Evolutionary conservation across 306 rosid genomes (phyloP), one percentile per base, ranked within the genome.

Genomic region (Rubus idaeus): DNA sequence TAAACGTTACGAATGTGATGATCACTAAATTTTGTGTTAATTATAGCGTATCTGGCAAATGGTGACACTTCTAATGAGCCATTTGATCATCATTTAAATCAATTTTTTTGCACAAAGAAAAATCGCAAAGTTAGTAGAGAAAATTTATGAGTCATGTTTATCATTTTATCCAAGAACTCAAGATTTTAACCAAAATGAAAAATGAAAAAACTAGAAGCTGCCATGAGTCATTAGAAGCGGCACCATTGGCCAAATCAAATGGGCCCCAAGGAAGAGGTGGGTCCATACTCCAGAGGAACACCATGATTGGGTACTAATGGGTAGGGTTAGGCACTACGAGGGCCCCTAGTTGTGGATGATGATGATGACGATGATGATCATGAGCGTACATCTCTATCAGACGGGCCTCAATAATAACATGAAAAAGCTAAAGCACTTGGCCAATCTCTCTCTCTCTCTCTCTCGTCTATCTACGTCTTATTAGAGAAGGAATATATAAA

Each of bases 271-370:
- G 1, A 61, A 60, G 37, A 4, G 62, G 47, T 40, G 51, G 73
- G n/a, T n/a, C n/a, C n/a, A n/a, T n/a, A n/a, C n/a, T 76, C 64
- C 64, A n/a, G 26, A 44, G 62, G 45, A 67, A 16, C 20, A 51
- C 42, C 57, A 82, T 76, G 55, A 85, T 85, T 85, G 75, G 73
- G 20, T 51, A 51, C 63, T 78, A 2, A 78, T 70, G 71, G 73
- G 55, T 57, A 55, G 51, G 17, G 68, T 52, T 60, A 53, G 51
- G 20, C 84, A 75, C 57, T 10, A 21, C 13, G 17, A 4, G 52
- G 5, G 40, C 7, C 61, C 14, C 58, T 37, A 16, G 21, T 37
- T 16, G 41, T 50, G 20, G 47, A 21, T 52, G 35, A 30, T 30
- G 21, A 72, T 53, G 35, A 21, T 52, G 35, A 21, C 45, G 21